phyloP scores from a whole-genome alignment of 2,329 filamentous ascomycete species.

The Neurospora sp. region DNA sequence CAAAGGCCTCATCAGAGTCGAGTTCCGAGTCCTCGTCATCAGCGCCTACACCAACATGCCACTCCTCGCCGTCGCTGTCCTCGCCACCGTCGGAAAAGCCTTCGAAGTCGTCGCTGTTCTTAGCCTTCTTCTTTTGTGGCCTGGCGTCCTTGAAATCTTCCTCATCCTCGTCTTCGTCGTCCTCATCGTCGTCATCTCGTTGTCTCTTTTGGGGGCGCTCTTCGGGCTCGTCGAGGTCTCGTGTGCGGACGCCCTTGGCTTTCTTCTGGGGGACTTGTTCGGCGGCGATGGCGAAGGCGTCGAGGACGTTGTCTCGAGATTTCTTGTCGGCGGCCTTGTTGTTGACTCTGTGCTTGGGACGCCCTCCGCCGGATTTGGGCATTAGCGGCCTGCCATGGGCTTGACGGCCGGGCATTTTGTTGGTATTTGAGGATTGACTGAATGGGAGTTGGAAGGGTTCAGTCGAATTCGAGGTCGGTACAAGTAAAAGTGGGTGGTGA shows the following conservation, averaged over 20 bases:
- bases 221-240: slow-evolving; percentile 27
- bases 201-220: slow-evolving; percentile 14
- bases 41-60: slow-evolving; percentile 59
- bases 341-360: slow-evolving; percentile 19
- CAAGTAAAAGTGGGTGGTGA: background rate
- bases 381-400: slow-evolving; percentile 45
- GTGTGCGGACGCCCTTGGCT: slow-evolving; percentile 27
- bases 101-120: slow-evolving; percentile 42
- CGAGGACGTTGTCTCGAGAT: slow-evolving; percentile 38
- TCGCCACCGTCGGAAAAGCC: slow-evolving; percentile 41
- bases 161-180: slow-evolving; percentile 46
- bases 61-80: slow-evolving; percentile 78
- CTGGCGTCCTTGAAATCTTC: slow-evolving; percentile 54
- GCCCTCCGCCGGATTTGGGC: slow-evolving; percentile 15
- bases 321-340: slow-evolving; percentile 17
- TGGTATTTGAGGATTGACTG: background rate
- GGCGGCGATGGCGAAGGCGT: slow-evolving; percentile 48
- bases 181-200: slow-evolving; percentile 34
- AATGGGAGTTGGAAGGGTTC: background rate
- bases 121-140: slow-evolving; percentile 26
- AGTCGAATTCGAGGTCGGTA: background rate
- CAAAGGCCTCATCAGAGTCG: slow-evolving; percentile 71
- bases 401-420: slow-evolving; percentile 47
- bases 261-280: slow-evolving; percentile 37
- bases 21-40: slow-evolving; percentile 55